Evolutionary conservation across 1,139 yeast genomes (phyloP).

Genomic region (Hansenula sp.): DNA sequence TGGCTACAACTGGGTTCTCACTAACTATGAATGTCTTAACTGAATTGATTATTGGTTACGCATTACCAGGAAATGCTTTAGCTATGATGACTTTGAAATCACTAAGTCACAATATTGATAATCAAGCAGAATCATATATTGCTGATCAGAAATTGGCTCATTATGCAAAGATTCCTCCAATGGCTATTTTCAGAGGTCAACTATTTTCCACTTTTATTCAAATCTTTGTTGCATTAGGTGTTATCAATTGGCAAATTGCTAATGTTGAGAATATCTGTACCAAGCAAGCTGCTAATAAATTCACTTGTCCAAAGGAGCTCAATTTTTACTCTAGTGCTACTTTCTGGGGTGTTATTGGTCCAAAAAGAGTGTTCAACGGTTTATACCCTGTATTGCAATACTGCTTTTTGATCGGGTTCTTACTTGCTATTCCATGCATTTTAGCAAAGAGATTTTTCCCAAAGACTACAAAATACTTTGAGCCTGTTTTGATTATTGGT

Average conservation of each 20-base stretch:
- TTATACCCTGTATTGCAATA: conserved; percentile 45
- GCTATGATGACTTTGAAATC: conserved; percentile 59
- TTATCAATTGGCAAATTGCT: conserved; percentile 47
- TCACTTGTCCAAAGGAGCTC: conserved; percentile 40
- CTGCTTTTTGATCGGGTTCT: conserved; percentile 51
- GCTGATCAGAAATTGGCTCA: conserved; percentile 57
- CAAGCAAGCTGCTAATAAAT: conserved; percentile 35
- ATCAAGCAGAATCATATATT: conserved; percentile 57
- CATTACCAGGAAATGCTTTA: conserved; percentile 57
- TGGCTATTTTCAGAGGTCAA: conserved; percentile 58
- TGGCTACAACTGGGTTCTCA: conserved; percentile 47
- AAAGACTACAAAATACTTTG: conserved; percentile 33
- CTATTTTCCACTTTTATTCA: conserved; percentile 39
- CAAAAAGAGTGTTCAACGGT: conserved; percentile 48
- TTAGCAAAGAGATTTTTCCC: conserved; percentile 36
- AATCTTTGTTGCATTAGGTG: conserved; percentile 48
- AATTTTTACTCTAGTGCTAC: conserved; percentile 51
- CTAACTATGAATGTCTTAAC: conserved; percentile 55
- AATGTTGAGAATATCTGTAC: conserved; percentile 45
- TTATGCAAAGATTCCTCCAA: conserved; percentile 56
- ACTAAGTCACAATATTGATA: conserved; percentile 53
- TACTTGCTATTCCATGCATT: conserved; percentile 40
- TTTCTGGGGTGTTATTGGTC: conserved; percentile 66
- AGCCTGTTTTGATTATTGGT: conserved; percentile 45
- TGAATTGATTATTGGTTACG: conserved; percentile 59